Evolutionary conservation across 2,329 filamentous ascomycete species (phyloP).

Genomic region (Penicillium olsonii): DNA sequence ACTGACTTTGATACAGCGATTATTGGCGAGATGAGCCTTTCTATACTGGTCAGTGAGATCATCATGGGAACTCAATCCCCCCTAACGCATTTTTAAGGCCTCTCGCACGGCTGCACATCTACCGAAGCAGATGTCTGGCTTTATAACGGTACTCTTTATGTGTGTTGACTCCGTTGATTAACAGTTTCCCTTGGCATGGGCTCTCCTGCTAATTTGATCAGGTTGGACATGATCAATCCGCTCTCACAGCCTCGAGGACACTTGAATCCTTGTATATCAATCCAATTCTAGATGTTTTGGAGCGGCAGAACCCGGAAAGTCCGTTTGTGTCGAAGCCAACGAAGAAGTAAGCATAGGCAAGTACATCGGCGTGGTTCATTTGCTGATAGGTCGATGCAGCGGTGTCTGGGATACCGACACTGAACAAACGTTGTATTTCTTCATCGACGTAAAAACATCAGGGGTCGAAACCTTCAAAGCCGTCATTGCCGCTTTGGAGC

Average conservation of each 20-base stretch:
- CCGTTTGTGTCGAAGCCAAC: slow-evolving; percentile 51
- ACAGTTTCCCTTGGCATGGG: background rate
- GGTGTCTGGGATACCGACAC: slow-evolving; percentile 61
- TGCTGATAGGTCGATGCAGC: slow-evolving; percentile 25
- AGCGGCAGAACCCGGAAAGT: slow-evolving; percentile 57
- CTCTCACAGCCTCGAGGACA: slow-evolving; percentile 55
- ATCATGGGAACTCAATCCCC: slow-evolving; percentile 19
- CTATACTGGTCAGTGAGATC: slow-evolving; percentile 44
- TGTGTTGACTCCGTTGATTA: slow-evolving; percentile 29
- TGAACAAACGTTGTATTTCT: slow-evolving; percentile 63
- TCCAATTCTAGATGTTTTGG: slow-evolving; percentile 58
- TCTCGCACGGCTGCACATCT: slow-evolving; percentile 59
- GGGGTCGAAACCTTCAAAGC: slow-evolving; percentile 58
- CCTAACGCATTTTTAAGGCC: slow-evolving; percentile 39
- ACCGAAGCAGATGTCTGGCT: slow-evolving; percentile 65
- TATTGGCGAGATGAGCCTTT: slow-evolving; percentile 54
- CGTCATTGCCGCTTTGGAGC: slow-evolving; percentile 58
- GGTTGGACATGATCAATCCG: slow-evolving; percentile 58
- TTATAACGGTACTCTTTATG: slow-evolving; percentile 56
- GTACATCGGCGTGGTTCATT: too few relatives aligned
- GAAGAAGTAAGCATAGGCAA: slow-evolving; percentile 45
- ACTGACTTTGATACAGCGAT: slow-evolving; percentile 49
- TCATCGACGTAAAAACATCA: slow-evolving; percentile 64
- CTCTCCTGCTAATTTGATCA: slow-evolving; percentile 22
- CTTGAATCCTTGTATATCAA: slow-evolving; percentile 61